Base-by-base conservation (phyloP, 495 filamentous ascomycete species). In the Podospora comata region DNA sequence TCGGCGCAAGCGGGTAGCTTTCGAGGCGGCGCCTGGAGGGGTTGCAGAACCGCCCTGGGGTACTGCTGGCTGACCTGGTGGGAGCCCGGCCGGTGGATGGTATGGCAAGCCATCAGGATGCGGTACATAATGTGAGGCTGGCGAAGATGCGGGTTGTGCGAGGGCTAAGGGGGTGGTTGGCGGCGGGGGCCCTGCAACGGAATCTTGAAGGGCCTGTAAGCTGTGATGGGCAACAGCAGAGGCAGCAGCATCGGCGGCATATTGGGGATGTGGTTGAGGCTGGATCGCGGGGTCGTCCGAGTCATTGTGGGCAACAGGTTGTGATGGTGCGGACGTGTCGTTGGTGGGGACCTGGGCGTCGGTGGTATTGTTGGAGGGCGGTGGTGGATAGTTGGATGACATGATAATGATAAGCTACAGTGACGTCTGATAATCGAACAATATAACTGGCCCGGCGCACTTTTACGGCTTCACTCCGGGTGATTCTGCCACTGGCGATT, bases 1-100 rank as follows among this genome's bases (percentile, higher is more conserved):
- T 74, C 92, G 91, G 58, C 89, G 87, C 65, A 94, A 80, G 65
- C 92, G 82, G 57, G 84, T 88, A 2, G 64, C 63, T 66, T 77
- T 77, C 11, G 70, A 32, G 6, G 61, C 55, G 15, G 67, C 5
- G 28, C 70, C 73, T 55, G 66, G 65, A 34, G 65, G 65, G 7
- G 72, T 64, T 23, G 70, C 71, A 69, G 57, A 63, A 64, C 77
- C 30, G 11, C 75, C 78, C 13, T 48, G 39, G 39, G 39, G 1
- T 48, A 48, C 39, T 13, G 39, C 13, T 0, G 39, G 15, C 13
- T 48, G 39, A 3, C 39, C 39, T 13, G 39, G 2, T 11, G 39
- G 39, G 9, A 48, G 39, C 2, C 39, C 0, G 39, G 13, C 39
- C 2, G 39, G 9, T 3, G 39, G 39, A 48, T 48, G 39, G 9